Conservation (phyloP, 306 rosid genomes). For the Vachellia collinsii region DNA sequence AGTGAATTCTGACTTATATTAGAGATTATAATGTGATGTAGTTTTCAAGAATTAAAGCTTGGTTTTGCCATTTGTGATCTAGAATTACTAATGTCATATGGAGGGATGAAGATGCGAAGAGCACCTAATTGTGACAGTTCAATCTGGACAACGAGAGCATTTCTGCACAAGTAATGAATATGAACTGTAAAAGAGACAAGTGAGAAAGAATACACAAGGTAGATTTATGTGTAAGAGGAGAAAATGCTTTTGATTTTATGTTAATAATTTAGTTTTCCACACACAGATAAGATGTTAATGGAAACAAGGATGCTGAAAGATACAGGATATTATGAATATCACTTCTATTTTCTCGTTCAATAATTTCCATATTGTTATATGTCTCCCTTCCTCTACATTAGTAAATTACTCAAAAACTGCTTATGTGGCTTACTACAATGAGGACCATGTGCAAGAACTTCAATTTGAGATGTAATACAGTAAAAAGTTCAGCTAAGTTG, state of each 20-base stretch:
- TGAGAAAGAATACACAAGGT: background rate
- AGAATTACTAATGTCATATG: background rate
- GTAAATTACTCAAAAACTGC: slow-evolving; percentile 22
- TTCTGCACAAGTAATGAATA: background rate
- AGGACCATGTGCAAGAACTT: slow-evolving; percentile 23
- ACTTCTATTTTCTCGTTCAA: background rate
- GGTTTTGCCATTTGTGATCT: background rate
- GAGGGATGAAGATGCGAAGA: background rate
- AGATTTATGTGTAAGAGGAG: background rate
- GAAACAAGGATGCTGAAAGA: slow-evolving; percentile 8
- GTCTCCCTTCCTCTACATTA: background rate
- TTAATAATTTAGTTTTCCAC: slow-evolving; percentile 6
- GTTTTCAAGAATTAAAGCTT: background rate
- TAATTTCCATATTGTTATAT: background rate
- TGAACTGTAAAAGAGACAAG: background rate
- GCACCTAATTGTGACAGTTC: background rate
- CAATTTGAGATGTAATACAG: background rate
- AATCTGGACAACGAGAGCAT: background rate
- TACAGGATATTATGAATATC: background rate
- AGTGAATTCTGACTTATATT: background rate
- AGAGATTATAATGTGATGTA: background rate
- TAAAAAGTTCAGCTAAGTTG: background rate
- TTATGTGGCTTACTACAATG: slow-evolving; percentile 4
- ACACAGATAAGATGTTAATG: slow-evolving; percentile 2
- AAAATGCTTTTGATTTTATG: slow-evolving; percentile 8